Evolutionary conservation across 176 grass and related monocot species (phyloP).

Genomic region (Echinochloa phyllopogon): DNA sequence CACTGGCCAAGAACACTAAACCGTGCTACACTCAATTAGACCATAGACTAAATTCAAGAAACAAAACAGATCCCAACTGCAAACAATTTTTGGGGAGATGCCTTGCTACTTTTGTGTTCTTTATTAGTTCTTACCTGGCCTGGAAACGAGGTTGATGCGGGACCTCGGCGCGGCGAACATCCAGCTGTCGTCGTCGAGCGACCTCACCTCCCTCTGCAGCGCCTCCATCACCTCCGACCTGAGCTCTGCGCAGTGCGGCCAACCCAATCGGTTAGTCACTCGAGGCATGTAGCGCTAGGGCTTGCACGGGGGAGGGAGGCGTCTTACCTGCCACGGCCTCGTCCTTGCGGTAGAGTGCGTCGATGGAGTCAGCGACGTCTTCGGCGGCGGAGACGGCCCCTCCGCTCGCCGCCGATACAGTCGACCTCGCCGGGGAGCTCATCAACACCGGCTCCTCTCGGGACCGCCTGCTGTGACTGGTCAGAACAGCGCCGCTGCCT

Average conservation of each 20-base stretch:
- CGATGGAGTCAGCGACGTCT: conserved; percentile 61
- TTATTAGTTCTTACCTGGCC: conserved; percentile 62
- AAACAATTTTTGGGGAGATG: background rate
- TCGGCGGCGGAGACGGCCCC: conserved; percentile 48
- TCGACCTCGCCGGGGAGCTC: conserved; percentile 93
- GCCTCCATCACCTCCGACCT: conserved; percentile 80
- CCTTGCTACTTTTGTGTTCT: background rate
- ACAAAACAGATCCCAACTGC: background rate
- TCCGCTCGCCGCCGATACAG: conserved; percentile 75
- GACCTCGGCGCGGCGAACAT: conserved; percentile 83
- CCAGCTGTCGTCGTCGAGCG: conserved; percentile 91
- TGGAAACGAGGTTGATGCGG: conserved; percentile 76
- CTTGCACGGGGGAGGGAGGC: background rate
- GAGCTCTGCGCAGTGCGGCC: conserved; percentile 49
- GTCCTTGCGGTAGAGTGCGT: conserved; percentile 74
- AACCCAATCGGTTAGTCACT: background rate
- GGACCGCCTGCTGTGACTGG: background rate
- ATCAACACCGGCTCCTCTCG: conserved; percentile 31
- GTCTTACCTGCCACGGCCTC: conserved; percentile 64
- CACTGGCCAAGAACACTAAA: background rate
- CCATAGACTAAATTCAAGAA: background rate
- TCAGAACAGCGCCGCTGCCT: background rate
- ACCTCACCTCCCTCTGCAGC: conserved; percentile 81
- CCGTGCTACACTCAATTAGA: background rate
- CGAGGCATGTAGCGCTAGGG: conserved; percentile 22